A percentile compares a stretch with the other conserved stretches of the same genome.
These are phyloP conservation scores for Ascochyta pisi DNA, from an alignment of 2,329 filamentous ascomycete species.

Conservation along the genomic window DNA sequence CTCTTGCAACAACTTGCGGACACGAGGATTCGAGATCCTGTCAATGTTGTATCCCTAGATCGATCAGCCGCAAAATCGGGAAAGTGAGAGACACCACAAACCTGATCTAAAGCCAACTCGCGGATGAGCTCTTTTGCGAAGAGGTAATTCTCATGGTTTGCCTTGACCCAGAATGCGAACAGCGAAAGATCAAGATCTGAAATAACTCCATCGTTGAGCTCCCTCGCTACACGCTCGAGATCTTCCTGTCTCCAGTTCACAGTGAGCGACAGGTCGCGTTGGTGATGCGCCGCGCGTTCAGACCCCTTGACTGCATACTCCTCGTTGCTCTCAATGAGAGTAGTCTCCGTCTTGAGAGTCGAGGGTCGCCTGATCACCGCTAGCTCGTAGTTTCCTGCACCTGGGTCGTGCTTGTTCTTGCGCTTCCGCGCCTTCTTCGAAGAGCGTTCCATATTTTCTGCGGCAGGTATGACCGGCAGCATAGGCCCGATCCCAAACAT, in stretches of 20 bases:
- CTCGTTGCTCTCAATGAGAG: background rate
- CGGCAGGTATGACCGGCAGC: slow-evolving; percentile 3
- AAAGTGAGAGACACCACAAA: background rate
- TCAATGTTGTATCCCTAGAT: slow-evolving; percentile 28
- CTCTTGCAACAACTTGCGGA: slow-evolving; percentile 25
- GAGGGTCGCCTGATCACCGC: background rate
- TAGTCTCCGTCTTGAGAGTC: slow-evolving; percentile 1
- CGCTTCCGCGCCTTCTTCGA: background rate
- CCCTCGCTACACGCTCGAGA: slow-evolving; percentile 17
- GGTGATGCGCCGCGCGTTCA: background rate
- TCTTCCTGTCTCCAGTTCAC: slow-evolving; percentile 17
- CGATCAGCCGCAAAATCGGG: background rate
- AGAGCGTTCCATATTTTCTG: background rate
- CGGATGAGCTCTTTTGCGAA: slow-evolving; percentile 34
- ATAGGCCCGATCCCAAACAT: slow-evolving; percentile 14
- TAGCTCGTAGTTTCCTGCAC: slow-evolving; percentile 1
- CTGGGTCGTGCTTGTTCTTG: background rate
- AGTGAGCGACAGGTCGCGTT: slow-evolving; percentile 8
- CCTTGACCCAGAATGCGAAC: slow-evolving; percentile 35
- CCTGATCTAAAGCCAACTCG: slow-evolving; percentile 38
- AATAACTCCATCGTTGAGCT: slow-evolving; percentile 36
- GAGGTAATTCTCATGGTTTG: slow-evolving; percentile 29
- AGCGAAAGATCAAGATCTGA: slow-evolving; percentile 33
- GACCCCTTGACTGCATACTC: background rate
- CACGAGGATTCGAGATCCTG: slow-evolving; percentile 20